Conservation (phyloP, 2,329 filamentous ascomycete genomes). For the Neocatenulostroma microsporum region DNA sequence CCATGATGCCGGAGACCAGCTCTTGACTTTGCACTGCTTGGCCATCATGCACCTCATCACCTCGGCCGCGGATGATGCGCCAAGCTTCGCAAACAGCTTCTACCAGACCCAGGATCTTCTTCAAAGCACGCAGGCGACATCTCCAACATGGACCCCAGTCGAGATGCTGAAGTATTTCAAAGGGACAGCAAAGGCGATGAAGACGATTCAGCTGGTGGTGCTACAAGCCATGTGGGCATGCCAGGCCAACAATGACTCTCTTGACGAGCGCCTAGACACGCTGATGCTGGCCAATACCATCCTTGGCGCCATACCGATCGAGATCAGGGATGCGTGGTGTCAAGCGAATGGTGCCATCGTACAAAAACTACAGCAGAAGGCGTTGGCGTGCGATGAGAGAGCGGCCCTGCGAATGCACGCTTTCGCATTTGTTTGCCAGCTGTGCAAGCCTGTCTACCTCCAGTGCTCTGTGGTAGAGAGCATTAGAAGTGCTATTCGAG, state of each 20-base stretch:
- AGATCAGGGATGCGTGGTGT: slow-evolving; percentile 25
- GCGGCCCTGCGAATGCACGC: slow-evolving; percentile 18
- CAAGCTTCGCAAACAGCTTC: slow-evolving; percentile 15
- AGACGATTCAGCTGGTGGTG: slow-evolving; percentile 29
- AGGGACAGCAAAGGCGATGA: slow-evolving; percentile 24
- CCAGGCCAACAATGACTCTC: slow-evolving; percentile 11
- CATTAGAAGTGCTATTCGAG: slow-evolving; percentile 4
- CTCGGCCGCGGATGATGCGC: slow-evolving; percentile 16
- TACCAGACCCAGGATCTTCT: slow-evolving; percentile 26
- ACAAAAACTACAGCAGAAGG: slow-evolving; percentile 29
- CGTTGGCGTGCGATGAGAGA: slow-evolving; percentile 16
- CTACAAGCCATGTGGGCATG: slow-evolving; percentile 27
- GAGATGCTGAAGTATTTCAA: slow-evolving; percentile 28
- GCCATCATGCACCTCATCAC: slow-evolving; percentile 29
- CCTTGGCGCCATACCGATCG: slow-evolving; percentile 21
- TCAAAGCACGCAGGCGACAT: slow-evolving; percentile 19
- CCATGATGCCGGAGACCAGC: slow-evolving; percentile 21
- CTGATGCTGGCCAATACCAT: slow-evolving; percentile 24
- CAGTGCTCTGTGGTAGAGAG: slow-evolving; percentile 13
- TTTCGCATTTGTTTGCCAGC: slow-evolving; percentile 19
- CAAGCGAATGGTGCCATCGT: slow-evolving; percentile 23
- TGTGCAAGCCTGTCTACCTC: slow-evolving; percentile 19
- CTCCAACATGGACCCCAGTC: slow-evolving; percentile 22
- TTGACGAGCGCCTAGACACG: slow-evolving; percentile 18
- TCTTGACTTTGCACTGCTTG: slow-evolving; percentile 30